phyloP scores from a whole-genome alignment of 345 rosid genomes.

The Linum usitatissimum region DNA sequence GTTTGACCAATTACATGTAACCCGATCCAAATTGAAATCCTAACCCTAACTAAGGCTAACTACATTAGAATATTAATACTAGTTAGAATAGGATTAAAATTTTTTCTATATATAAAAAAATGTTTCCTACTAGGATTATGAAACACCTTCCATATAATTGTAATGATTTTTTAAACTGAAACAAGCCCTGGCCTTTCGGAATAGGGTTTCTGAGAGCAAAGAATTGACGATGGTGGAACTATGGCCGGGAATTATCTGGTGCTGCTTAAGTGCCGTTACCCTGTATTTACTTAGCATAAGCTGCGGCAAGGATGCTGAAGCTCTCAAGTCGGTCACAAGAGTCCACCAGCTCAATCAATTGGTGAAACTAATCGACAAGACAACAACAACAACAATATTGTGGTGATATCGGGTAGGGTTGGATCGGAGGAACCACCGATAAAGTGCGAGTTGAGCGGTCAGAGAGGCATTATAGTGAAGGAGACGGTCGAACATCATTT shows the following conservation, averaged over 20 bases:
- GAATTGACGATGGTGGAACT: conserved; percentile 68
- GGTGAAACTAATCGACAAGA: conserved; percentile 74
- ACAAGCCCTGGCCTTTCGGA: too few species aligned
- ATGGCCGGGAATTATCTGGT: conserved; percentile 77
- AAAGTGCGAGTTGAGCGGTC: conserved; percentile 59
- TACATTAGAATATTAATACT: too few species aligned
- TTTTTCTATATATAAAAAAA: too few species aligned
- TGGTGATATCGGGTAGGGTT: conserved; percentile 67
- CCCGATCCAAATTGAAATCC: too few species aligned
- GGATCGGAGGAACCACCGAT: conserved; percentile 86
- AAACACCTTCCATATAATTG: too few species aligned
- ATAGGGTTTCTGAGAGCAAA: not conserved
- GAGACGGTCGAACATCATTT: conserved; percentile 89
- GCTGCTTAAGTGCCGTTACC: conserved; percentile 86
- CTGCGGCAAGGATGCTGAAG: conserved; percentile 88
- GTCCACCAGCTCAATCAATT: conserved; percentile 75
- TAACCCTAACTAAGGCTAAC: too few species aligned
- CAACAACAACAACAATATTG: conserved; percentile 61
- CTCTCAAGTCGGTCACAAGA: conserved; percentile 54
- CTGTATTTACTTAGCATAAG: conserved; percentile 83
- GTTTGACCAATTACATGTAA: too few species aligned
- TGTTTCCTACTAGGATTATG: too few species aligned
- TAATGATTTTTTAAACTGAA: too few species aligned
- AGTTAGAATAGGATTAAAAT: too few species aligned
- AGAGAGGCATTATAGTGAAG: conserved; percentile 71